phyloP scores from a whole-genome alignment of 202 grass and related monocot genomes.

The Bolboschoenoplectus hybrid region DNA sequence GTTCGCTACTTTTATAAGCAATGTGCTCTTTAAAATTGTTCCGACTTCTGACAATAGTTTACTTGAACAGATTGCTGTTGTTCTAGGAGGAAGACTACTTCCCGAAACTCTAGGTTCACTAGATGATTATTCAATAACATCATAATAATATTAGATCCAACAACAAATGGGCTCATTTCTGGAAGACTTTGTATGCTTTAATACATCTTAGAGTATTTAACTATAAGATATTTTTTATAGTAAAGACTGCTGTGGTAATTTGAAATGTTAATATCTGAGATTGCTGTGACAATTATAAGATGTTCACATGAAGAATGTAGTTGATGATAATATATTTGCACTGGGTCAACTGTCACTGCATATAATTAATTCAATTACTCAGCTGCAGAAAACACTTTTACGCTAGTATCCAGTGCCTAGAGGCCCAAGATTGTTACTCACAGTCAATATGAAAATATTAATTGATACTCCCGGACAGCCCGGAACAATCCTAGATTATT shows the following conservation, averaged over 20 bases:
- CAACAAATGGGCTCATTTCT: neutral
- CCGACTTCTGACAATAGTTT: conserved; percentile 2
- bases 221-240: neutral
- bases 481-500: neutral
- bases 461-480: too few species aligned
- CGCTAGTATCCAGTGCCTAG: too few species aligned
- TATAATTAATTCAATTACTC: too few species aligned
- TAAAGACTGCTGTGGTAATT: neutral
- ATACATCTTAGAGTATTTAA: neutral
- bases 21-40: neutral
- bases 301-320: neutral
- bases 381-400: too few species aligned
- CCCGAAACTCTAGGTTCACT: conserved; percentile 1
- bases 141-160: neutral
- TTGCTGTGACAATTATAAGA: neutral
- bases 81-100: conserved; percentile 7
- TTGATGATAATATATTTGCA: neutral
- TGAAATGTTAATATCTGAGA: neutral
- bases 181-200: neutral
- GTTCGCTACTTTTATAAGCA: neutral
- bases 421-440: too few species aligned
- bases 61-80: conserved; percentile 27
- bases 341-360: neutral
- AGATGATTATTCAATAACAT: neutral
- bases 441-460: too few species aligned